Base-by-base conservation (phyloP, 2,329 filamentous ascomycete genomes). In the Mycosphaerella arachidis region DNA sequence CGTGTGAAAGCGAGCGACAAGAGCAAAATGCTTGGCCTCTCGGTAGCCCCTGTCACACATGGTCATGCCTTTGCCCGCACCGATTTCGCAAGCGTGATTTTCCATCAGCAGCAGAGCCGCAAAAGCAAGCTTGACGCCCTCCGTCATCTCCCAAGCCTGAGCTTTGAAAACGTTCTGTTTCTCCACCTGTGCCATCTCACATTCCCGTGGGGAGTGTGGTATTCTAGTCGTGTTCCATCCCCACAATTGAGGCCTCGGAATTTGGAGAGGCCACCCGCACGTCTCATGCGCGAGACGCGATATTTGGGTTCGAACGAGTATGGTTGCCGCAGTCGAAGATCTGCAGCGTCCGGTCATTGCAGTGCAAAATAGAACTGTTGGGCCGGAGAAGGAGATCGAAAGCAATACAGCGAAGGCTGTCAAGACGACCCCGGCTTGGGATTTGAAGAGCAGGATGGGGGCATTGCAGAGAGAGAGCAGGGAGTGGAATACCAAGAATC, bases 401-500 rank as follows among this genome's bases (percentile, higher is more conserved):
- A 55, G 59, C 12, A 33, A 48, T 40, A 58, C 57, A 29, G 55
- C 40, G 31, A 48, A 57, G 27, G 59, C 56, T 10, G 20, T 60
- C 13, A 57, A 60, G 37, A 57, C 55, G 12, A 54, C 45, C 46
- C 3, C 51, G 20, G 55, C 13, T 4, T 27, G 46, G 29, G 31
- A 24, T 8, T 35, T 56, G 43, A 37, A 24, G 24, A 43, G 48
- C 13, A 46, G n/a, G n/a, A 53, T 55, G 35, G 56, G n/a, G 45
- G n/a, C 51, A 30, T 57, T 52, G 33, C n/a, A 57, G 50, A 51
- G 46, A 33, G 56, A 64, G 40, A 30, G 37, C 37, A 61, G 55
- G 54, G 66, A 64, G 57, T 93, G 90, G 89, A 95, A 95, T 74
- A 92, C 90, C 27, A 83, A 85, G 65, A 87, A 90, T 67, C 75